Base-by-base conservation (phyloP, 140 eudicot genomes). In the Anethum foeniculum region DNA sequence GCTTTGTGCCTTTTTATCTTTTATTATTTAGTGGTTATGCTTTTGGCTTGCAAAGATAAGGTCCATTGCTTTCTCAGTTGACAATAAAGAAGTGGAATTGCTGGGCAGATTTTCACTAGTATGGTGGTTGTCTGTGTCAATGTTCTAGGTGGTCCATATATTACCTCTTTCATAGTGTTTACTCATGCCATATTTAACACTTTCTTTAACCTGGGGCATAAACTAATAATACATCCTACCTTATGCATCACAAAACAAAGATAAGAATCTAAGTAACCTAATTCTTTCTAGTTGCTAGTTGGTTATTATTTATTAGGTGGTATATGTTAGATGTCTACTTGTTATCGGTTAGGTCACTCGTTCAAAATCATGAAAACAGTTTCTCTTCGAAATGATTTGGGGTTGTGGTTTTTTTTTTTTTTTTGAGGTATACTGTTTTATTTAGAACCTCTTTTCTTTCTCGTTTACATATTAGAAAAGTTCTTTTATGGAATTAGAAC, bases 31-130 rank as follows among this genome's bases (percentile, higher is more conserved):
- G 43, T 68, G 74, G 44, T 68, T 5, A 7, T 15, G 74, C 74
- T 68, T 68, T 68, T 30, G 43, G 44, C n/a, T 32, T 68, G 71
- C 44, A 14, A 67, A 30, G 74, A 67, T 15, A 14, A 32, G 74
- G 74, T 68, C 74, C 74, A 68, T 32, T 68, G n/a, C 74, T 68
- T 68, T 30, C n/a, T 68, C 11, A 68, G 44, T 68, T 68, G 74
- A 68, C 74, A 68, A 68, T 30, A 68, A 68, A 68, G 41, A 28
- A 30, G 74, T 68, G 74, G 74, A 68, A 68, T 68, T 18, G 39
- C 74, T 68, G 43, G 12, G 10, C 74, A 32, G 44, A 68, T 68
- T 68, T 9, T 28, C 74, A 62, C 71, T 62, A 62, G 36, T 6
- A 68, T 28, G 44, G 74, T 28, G 13, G 74, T 28, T 14, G 44